Evolutionary conservation across 768 basidiomycete genomes (phyloP), one percentile per base, ranked within the genome.

Genomic region (Leccinum fibrillosum): DNA sequence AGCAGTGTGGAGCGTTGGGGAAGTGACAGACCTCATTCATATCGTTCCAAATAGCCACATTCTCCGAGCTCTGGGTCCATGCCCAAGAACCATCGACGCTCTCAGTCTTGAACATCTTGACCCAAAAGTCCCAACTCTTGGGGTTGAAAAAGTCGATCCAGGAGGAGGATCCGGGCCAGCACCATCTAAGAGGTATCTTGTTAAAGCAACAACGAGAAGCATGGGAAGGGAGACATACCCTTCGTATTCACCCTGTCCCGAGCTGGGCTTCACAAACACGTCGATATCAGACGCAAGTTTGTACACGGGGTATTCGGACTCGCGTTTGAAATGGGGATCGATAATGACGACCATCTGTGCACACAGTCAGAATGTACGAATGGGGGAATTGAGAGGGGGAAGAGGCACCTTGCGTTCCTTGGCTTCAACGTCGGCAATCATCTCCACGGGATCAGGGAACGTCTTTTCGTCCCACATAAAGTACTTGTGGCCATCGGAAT

Each of bases 111-210:
- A 97, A 98, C 58, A 96, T 78, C 5, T 79, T 78, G 58, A 79
- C 87, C 95, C 95, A 99, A 87, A 94, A 94, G 35, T 85, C 81
- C 93, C 93, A 95, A 44, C 84, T 83, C 32, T 74, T 79, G 28
- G 94, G 94, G 69, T 98, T 89, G 84, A 98, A 97, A 76, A 92
- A 97, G 69, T 99, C 97, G 39, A 94, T 88, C 96, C 96, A 99
- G 6, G 94, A 90, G 61, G 88, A 90, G 72, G 89, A 93, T 37
- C 97, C 97, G 23, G 92, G 85, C 97, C 97, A 99, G 74, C 97
- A 99, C 94, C 94, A 98, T 47, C 68, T 69, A 45, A 13, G 19
- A 52, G 1, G 15, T n/a, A 25, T 2, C 2, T 32, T 0, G n/a
- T 62, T 13, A 17, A 34, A 7, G 7, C 1, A 4, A 21, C 5